Base-by-base conservation (phyloP, 768 basidiomycete genomes). In the Amanita fuliginea region DNA sequence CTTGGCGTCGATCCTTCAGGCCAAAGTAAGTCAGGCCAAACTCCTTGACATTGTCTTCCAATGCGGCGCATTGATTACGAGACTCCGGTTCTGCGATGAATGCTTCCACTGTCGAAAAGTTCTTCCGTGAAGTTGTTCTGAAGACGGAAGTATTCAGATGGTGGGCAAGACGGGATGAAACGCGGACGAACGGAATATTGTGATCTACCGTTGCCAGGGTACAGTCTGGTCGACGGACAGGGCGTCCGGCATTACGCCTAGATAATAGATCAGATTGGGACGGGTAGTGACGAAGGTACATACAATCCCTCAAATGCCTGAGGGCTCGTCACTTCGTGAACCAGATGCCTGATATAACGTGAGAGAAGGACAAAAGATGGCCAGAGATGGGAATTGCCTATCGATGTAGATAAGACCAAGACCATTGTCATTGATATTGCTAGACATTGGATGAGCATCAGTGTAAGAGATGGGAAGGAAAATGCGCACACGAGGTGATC, bases 21-120 rank as follows among this genome's bases (percentile, higher is more conserved):
- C 91, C 91, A 57, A 93, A 94, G 65, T 91, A 94, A 22, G 88
- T 91, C 61, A 94, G 68, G 13, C 91, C 91, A 61, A 93, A 93
- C 64, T 87, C 86, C 59, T 89, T 88, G 5, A 92, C 89, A 58
- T 94, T 91, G 7, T 87, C 85, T 64, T 93, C 89, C 47, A 94
- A 72, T 3, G 88, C 86, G 53, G 75, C 66, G 56, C 83, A 86
- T 67, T 93, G 91, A 10, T 84, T 82, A 33, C 90, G 77, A 13
- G 87, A 89, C 59, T 93, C 90, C 34, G 86, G 83, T 62, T 92
- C 88, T 10, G 74, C 72, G 60, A 93, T 86, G 63, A 93, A 92
- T 0, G 78, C 71, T 13, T 74, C 69, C 18, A 89, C 77, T 8
- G 73, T 74, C 50, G 77, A 81, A 66, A 83, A 90, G 56, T 78